Evolutionary conservation across 2,329 filamentous ascomycete genomes (phyloP).

Genomic region (Thelonectria discophora): DNA sequence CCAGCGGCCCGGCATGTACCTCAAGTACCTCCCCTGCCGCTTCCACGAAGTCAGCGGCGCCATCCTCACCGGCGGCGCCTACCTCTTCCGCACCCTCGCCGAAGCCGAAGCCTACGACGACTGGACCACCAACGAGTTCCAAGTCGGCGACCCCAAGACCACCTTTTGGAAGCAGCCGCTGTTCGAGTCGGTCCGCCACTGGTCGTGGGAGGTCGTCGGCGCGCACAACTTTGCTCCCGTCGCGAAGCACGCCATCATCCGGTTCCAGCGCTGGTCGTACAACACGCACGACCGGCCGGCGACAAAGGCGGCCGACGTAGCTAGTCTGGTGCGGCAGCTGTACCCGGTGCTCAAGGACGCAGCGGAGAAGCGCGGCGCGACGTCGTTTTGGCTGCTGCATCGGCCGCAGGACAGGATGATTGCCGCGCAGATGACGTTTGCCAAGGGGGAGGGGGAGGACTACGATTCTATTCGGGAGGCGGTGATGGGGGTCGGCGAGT

Average conservation of each 20-base stretch:
- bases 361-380: slow-evolving; percentile 25
- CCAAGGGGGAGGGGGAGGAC: background rate
- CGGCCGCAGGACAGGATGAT: slow-evolving; percentile 28
- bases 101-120: slow-evolving; percentile 25
- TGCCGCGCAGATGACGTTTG: slow-evolving; percentile 29
- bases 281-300: slow-evolving; percentile 1
- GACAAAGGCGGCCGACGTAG: background rate
- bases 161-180: slow-evolving; percentile 36
- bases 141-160: slow-evolving; percentile 33
- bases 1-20: slow-evolving; percentile 31
- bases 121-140: slow-evolving; percentile 37
- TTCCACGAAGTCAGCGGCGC: slow-evolving; percentile 32
- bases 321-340: slow-evolving; percentile 27
- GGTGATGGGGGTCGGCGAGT: background rate
- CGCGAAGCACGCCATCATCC: slow-evolving; percentile 22
- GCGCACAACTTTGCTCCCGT: slow-evolving; percentile 31
- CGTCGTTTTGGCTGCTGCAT: slow-evolving; percentile 33
- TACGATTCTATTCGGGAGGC: slow-evolving; percentile 8
- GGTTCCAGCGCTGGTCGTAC: slow-evolving; percentile 35
- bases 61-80: slow-evolving; percentile 29
- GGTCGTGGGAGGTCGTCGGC: slow-evolving; percentile 31
- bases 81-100: slow-evolving; percentile 29
- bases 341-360: slow-evolving; percentile 33
- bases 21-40: slow-evolving; percentile 30
- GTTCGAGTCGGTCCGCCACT: slow-evolving; percentile 27